Evolutionary conservation across 2,329 filamentous ascomycete genomes (phyloP).

Genomic region (Tothia fuscella): DNA sequence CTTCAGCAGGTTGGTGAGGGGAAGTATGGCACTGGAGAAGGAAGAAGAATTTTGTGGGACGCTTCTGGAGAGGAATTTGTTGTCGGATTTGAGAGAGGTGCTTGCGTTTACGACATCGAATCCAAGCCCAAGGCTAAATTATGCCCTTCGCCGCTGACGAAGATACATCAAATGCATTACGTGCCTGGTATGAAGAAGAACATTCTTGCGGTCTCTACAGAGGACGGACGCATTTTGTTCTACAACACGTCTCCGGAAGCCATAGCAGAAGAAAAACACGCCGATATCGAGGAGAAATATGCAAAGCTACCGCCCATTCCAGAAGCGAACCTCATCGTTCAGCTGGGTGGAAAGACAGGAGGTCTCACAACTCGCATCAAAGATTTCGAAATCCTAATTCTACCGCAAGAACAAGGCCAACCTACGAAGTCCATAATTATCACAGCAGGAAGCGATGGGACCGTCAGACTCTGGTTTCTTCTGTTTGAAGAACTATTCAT

Average conservation of each 20-base stretch:
- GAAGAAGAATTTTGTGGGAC: constrained; percentile 71
- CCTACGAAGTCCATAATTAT: constrained; percentile 43
- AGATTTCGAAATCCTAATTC: constrained; percentile 60
- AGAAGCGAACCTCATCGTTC: constrained; percentile 50
- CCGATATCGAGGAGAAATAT: constrained; percentile 25
- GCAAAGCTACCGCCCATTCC: constrained; percentile 43
- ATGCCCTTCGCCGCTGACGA: constrained; percentile 55
- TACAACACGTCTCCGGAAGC: constrained; percentile 50
- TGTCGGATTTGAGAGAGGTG: constrained; percentile 77
- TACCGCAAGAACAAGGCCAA: constrained; percentile 17
- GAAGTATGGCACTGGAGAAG: constrained; percentile 68
- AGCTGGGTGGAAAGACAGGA: constrained; percentile 61
- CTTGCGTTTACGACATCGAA: constrained; percentile 78
- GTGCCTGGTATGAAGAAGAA: constrained; percentile 37
- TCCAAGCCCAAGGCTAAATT: constrained; percentile 68
- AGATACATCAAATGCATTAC: constrained; percentile 75
- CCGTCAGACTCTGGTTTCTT: constrained; percentile 66
- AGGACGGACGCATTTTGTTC: constrained; percentile 79
- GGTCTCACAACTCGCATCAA: constrained; percentile 68
- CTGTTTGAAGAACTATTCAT: constrained; percentile 17
- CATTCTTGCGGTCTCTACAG: constrained; percentile 64
- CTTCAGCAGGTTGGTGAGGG: constrained; percentile 66
- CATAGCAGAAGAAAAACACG: constrained; percentile 29
- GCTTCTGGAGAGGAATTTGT: constrained; percentile 68
- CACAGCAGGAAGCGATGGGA: constrained; percentile 74